These are phyloP conservation scores for Haplosporangium sp. DNA, from an alignment of 371 early-diverging fungal genomes.

Conservation along the genomic window DNA sequence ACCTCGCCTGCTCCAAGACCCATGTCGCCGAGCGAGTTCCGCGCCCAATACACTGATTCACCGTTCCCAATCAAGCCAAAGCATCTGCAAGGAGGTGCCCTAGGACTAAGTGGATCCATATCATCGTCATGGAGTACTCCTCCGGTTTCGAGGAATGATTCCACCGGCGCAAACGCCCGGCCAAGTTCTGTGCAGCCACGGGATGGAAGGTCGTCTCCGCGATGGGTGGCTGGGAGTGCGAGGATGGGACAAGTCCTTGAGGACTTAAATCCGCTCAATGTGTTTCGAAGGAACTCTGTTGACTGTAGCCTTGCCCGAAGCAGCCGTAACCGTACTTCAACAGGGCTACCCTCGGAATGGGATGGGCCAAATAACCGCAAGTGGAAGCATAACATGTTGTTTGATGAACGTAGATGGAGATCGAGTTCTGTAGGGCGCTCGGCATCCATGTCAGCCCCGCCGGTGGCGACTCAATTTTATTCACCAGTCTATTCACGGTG, in stretches of 20 bases:
- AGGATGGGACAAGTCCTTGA: slow-evolving; percentile 40
- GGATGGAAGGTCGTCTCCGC: slow-evolving; percentile 12
- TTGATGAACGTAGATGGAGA: slow-evolving; percentile 31
- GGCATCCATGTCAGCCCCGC: slow-evolving; percentile 16
- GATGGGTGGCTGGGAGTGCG: slow-evolving; percentile 24
- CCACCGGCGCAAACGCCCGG: not conserved
- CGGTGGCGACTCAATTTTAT: too few relatives aligned
- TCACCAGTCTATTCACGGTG: slow-evolving; percentile 11
- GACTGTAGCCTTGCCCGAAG: slow-evolving; percentile 4
- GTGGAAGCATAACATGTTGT: slow-evolving; percentile 36
- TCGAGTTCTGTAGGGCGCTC: slow-evolving; percentile 12
- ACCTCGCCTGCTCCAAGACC: too few relatives aligned
- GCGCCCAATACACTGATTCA: slow-evolving; percentile 36
- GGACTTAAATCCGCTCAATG: slow-evolving; percentile 37
- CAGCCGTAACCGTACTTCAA: slow-evolving; percentile 11
- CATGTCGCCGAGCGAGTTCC: slow-evolving; percentile 43
- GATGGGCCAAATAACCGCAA: slow-evolving; percentile 24
- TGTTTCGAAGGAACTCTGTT: slow-evolving; percentile 4
- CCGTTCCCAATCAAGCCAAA: slow-evolving; percentile 29
- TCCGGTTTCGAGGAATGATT: not conserved
- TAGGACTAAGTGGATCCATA: slow-evolving; percentile 7
- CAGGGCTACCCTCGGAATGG: slow-evolving; percentile 41
- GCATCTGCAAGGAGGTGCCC: slow-evolving; percentile 16
- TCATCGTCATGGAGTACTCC: not conserved
- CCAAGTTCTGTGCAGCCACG: not conserved